Conservation (phyloP, 345 rosid species). For the Cardamine resedifolia region DNA sequence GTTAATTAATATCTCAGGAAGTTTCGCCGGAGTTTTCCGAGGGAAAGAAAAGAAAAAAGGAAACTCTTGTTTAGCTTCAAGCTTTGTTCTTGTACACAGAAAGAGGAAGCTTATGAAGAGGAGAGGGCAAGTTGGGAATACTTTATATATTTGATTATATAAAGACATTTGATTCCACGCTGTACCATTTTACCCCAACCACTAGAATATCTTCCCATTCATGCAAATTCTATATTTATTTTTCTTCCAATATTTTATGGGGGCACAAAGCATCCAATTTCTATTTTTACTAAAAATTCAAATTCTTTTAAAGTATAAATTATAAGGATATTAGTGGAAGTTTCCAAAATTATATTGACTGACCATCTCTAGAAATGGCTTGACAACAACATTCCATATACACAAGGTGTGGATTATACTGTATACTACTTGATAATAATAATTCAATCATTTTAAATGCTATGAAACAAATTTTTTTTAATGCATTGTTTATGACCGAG, state of each 20-base stretch:
- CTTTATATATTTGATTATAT: not conserved
- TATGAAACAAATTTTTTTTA: not conserved
- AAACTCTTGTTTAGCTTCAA: not conserved
- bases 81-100: not conserved
- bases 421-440: not conserved
- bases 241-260: not conserved
- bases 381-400: constrained; percentile 1
- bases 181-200: constrained; percentile 35
- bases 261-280: not conserved
- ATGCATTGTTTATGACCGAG: not conserved
- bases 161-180: constrained; percentile 39
- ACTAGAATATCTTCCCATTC: constrained; percentile 32
- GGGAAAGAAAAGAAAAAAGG: not conserved
- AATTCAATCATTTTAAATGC: not conserved
- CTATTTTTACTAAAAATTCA: not conserved
- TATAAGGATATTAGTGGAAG: not conserved
- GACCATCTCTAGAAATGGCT: constrained; percentile 18
- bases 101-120: constrained; percentile 2
- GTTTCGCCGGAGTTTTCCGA: constrained; percentile 2
- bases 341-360: constrained; percentile 16
- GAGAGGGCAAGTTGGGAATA: constrained; percentile 28
- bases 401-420: not conserved
- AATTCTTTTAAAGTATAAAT: not conserved
- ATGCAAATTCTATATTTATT: constrained; percentile 9
- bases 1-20: not conserved